Percentiles rank a stretch among this genome's conserved stretches.
Evolutionary conservation across 176 grass and related monocot species (phyloP).

Genomic region (Echinochloa phyllopogon): DNA sequence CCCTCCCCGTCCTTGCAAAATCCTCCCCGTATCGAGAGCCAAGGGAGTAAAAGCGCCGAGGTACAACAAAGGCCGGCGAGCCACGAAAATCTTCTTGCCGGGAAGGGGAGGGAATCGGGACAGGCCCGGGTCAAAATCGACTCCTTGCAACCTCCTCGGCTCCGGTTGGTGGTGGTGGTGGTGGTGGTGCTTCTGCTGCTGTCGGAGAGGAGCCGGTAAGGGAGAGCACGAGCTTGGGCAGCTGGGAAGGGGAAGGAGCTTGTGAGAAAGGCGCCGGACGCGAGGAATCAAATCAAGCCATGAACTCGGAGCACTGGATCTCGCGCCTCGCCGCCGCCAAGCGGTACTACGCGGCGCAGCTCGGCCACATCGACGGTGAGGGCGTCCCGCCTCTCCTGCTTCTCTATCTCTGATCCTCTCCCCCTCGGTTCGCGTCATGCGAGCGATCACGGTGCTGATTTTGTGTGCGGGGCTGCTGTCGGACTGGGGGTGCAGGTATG

Average conservation of each 20-base stretch:
- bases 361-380: slow-evolving; percentile 64
- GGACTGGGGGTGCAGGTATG: slow-evolving; percentile 44
- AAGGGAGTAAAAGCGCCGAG: not conserved
- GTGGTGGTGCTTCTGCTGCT: not conserved
- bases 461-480: slow-evolving; percentile 9
- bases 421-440: not conserved
- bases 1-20: slow-evolving; percentile 30
- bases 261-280: too few relatives aligned
- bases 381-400: not conserved
- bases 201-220: slow-evolving; percentile 18
- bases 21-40: not conserved
- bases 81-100: not conserved
- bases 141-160: not conserved
- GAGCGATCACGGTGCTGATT: not conserved
- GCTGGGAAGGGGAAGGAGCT: not conserved
- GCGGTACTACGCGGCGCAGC: slow-evolving; percentile 77
- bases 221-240: not conserved
- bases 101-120: not conserved
- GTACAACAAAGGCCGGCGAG: not conserved
- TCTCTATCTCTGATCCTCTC: not conserved
- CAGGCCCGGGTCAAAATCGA: not conserved
- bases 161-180: not conserved
- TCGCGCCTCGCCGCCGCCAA: slow-evolving; percentile 91
- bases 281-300: slow-evolving; percentile 30
- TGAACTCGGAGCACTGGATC: slow-evolving; percentile 99